phyloP scores from a whole-genome alignment of 2,329 filamentous ascomycete genomes.

The Fusarium sp. region DNA sequence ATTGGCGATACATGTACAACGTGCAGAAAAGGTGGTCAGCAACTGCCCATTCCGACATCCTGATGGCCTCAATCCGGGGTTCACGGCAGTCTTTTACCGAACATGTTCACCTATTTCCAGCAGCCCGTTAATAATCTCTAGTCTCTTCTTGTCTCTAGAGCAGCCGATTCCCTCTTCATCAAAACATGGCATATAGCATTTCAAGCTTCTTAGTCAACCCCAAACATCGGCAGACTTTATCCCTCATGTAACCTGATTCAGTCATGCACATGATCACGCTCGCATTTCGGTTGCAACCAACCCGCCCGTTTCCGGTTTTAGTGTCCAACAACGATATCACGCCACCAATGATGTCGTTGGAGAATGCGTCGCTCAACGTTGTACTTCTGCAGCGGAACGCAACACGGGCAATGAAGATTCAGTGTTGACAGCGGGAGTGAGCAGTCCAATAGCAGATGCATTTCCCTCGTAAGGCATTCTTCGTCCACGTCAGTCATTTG shows the following conservation, averaged over 20 bases:
- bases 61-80: background rate
- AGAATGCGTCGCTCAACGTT: background rate
- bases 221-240: background rate
- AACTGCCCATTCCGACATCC: background rate
- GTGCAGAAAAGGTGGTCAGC: conserved; percentile 20
- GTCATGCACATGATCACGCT: conserved; percentile 1
- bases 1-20: background rate
- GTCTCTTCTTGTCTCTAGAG: fast-evolving
- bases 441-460: background rate
- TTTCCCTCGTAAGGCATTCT: background rate
- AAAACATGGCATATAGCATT: fast-evolving
- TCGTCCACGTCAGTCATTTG: conserved; percentile 12
- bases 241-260: background rate
- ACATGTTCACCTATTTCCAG: fast-evolving
- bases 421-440: background rate
- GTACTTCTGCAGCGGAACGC: background rate
- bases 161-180: background rate
- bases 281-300: background rate
- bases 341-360: background rate
- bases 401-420: background rate
- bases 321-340: background rate
- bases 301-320: background rate
- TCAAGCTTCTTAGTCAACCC: background rate
- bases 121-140: fast-evolving
- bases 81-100: background rate